phyloP scores from a whole-genome alignment of 352 stramenopile species.

The Pythium myriotylum region DNA sequence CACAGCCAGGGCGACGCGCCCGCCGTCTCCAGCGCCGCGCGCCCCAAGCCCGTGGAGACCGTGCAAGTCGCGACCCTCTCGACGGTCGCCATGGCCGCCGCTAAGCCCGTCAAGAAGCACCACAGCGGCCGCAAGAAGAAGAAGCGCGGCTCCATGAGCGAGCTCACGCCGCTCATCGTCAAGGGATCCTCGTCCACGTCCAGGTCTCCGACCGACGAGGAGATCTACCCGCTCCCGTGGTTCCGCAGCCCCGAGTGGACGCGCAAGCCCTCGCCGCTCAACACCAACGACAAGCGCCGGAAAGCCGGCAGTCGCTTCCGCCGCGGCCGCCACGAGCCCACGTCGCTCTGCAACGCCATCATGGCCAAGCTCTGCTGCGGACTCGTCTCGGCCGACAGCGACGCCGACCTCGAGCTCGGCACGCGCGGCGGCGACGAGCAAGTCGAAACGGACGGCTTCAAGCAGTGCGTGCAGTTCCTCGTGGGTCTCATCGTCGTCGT shows the following conservation, averaged over 20 bases:
- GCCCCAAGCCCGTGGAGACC: neutral
- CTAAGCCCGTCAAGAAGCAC: conserved; percentile 13
- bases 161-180: conserved; percentile 46
- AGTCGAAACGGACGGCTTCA: conserved; percentile 57
- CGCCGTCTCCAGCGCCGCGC: neutral
- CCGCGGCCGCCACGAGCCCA: conserved; percentile 17
- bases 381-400: conserved; percentile 25
- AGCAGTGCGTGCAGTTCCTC: conserved; percentile 73
- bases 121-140: conserved; percentile 23
- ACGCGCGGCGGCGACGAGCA: conserved; percentile 23
- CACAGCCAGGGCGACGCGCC: conserved; percentile 17
- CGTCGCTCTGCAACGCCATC: conserved; percentile 26
- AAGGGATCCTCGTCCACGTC: conserved; percentile 24
- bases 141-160: conserved; percentile 27
- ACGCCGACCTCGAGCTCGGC: conserved; percentile 58
- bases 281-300: conserved; percentile 15
- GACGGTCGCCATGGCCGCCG: neutral
- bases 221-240: conserved; percentile 76
- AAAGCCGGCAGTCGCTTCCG: conserved; percentile 19
- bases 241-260: conserved; percentile 74
- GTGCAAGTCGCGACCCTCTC: neutral
- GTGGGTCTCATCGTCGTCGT: conserved; percentile 74
- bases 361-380: conserved; percentile 25
- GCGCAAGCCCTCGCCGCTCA: conserved; percentile 24
- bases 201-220: conserved; percentile 40